A percentile compares a stretch with the other conserved stretches of the same genome.
These are phyloP conservation scores for Hemisphaericaspora xylofermentans DNA, from an alignment of 1,139 yeast species.

Conservation along the genomic window DNA sequence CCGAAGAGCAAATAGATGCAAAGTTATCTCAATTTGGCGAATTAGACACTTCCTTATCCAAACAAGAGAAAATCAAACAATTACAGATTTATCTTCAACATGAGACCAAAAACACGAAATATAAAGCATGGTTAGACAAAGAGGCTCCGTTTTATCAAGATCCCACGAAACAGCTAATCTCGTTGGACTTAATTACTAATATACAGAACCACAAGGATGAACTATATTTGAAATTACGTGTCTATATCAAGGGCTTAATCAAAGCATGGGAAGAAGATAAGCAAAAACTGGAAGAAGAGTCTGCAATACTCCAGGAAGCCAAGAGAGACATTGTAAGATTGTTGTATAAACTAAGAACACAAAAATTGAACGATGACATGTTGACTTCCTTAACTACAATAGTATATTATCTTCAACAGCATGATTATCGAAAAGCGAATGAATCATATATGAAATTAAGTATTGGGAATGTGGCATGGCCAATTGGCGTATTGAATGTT, in stretches of 20 bases:
- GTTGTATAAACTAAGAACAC: conserved; percentile 55
- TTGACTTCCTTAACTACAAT: conserved; percentile 61
- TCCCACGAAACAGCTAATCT: conserved; percentile 8
- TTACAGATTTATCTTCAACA: conserved; percentile 12
- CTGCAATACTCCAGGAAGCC: conserved; percentile 47
- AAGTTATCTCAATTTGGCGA: conserved; percentile 13
- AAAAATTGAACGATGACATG: conserved; percentile 42
- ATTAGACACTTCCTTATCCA: conserved; percentile 7
- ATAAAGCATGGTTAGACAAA: conserved; percentile 14
- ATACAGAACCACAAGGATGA: conserved; percentile 17
- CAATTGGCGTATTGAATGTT: conserved; percentile 78
- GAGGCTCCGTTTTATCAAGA: conserved; percentile 11
- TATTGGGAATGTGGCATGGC: conserved; percentile 91
- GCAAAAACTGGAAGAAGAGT: conserved; percentile 3
- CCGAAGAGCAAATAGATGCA: conserved; percentile 19
- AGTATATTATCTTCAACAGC: conserved; percentile 55
- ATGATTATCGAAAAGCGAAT: conserved; percentile 55
- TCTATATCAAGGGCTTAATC: conserved; percentile 48
- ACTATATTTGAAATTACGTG: conserved; percentile 45
- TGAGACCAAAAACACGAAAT: conserved; percentile 13
- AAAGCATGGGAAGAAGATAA: conserved; percentile 40
- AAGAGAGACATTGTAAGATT: conserved; percentile 61
- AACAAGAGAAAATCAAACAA: conserved; percentile 12
- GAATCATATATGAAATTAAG: conserved; percentile 75
- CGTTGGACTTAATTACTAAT: conserved; percentile 14